Base-by-base conservation (phyloP, 2,329 filamentous ascomycete species). In the Fusarium sp. region DNA sequence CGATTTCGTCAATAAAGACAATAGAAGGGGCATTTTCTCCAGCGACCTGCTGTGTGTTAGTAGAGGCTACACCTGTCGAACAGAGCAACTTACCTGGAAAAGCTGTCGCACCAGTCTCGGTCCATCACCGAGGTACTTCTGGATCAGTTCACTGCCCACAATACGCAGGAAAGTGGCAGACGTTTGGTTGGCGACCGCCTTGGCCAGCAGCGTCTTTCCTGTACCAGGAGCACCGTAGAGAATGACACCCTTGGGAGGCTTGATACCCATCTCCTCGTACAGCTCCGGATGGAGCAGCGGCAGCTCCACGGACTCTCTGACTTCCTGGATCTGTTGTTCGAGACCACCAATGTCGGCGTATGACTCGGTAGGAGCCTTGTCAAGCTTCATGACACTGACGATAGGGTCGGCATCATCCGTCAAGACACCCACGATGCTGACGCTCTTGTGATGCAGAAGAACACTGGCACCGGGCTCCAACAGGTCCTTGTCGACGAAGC, bases 201-300 rank as follows among this genome's bases (percentile, higher is more conserved):
- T 98, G 67, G 96, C 96, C 62, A 99, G 85, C 3, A 97, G 85
- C 5, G 94, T 98, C 84, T 98, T 99, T 81, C 96, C 96, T 8
- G 96, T 99, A 81, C 96, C 96, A 0, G 96, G 96, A 5, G 93
- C 93, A 83, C 96, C 96, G 79, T 99, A 99, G 25, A 99, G 90
- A 77, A 99, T 99, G 75, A 99, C 96, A 86, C 96, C 96, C 87
- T 99, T 99, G 66, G 96, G 96, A 4, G 96, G 96, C 82, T 99
- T 99, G 86, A 99, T 98, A 77, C 96, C 96, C 96, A 99, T 99
- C 84, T 99, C 96, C 81, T 99, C 96, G 82, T 99, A 99, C 57
- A 99, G 84, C 82, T 99, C 96, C 0, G 96, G 96, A 79, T 99
- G 96, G 64, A 99, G 85, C 69, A 99, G 85, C 5, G 96, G 96